A percentile compares a stretch with the other conserved stretches of the same genome.
These are phyloP conservation scores for Yamadazyma sp. DNA, from an alignment of 1,139 yeast genomes.

Conservation along the genomic window DNA sequence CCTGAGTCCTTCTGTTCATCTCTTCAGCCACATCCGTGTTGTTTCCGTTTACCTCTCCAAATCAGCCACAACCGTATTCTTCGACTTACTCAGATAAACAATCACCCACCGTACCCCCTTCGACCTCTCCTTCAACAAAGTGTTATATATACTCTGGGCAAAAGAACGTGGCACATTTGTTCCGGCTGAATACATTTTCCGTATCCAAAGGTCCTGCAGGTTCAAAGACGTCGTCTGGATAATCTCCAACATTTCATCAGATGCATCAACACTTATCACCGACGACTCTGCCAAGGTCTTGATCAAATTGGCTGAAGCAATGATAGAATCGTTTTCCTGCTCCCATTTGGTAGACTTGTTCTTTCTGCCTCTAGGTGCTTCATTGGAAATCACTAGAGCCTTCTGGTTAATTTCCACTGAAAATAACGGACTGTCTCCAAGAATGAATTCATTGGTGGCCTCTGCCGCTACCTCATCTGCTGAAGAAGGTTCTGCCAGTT, in stretches of 20 bases:
- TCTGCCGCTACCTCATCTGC: slow-evolving; percentile 5
- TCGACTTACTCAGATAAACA: slow-evolving; percentile 71
- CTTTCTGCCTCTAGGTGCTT: slow-evolving; percentile 71
- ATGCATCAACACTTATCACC: slow-evolving; percentile 70
- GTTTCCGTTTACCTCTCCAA: slow-evolving; percentile 43
- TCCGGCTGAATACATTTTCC: slow-evolving; percentile 72
- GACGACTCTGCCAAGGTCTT: slow-evolving; percentile 63
- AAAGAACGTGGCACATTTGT: slow-evolving; percentile 67
- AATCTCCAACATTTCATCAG: slow-evolving; percentile 83
- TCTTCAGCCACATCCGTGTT: background rate
- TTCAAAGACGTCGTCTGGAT: slow-evolving; percentile 72
- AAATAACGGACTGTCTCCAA: slow-evolving; percentile 29
- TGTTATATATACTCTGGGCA: slow-evolving; percentile 67
- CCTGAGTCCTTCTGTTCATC: background rate
- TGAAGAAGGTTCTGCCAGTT: slow-evolving; percentile 13
- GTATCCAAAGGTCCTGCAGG: slow-evolving; percentile 85
- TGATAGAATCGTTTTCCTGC: slow-evolving; percentile 68
- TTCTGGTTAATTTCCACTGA: slow-evolving; percentile 52
- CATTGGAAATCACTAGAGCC: slow-evolving; percentile 63
- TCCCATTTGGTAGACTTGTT: slow-evolving; percentile 81
- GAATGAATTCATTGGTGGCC: slow-evolving; percentile 13
- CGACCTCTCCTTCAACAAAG: slow-evolving; percentile 68
- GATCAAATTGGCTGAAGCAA: slow-evolving; percentile 57
- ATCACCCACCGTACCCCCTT: slow-evolving; percentile 76
- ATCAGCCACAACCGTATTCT: slow-evolving; percentile 65